A percentile compares a stretch with the other conserved stretches of the same genome.
Conservation (phyloP, 257 asterid species). For the Penstemon newberryi region DNA sequence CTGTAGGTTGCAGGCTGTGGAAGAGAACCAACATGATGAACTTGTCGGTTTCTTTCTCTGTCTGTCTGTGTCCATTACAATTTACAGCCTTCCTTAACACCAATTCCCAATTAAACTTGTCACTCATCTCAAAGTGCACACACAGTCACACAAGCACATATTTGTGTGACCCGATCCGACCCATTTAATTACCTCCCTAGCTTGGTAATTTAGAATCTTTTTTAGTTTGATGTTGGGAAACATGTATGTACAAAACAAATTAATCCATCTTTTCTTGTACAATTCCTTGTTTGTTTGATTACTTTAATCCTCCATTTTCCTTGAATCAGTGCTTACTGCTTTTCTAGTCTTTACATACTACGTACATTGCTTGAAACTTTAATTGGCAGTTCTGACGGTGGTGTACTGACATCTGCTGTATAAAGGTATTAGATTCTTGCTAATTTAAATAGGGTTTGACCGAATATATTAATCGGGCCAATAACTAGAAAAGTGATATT, state of each 20-base stretch:
- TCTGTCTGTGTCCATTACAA: constrained; percentile 11
- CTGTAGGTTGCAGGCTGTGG: constrained; percentile 38
- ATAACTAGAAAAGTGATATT: too few relatives aligned
- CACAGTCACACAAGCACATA: constrained; percentile 1
- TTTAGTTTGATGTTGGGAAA: constrained; percentile 47
- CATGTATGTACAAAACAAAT: constrained; percentile 9
- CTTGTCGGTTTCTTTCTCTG: constrained; percentile 64
- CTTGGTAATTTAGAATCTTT: constrained; percentile 1
- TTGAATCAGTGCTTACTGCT: constrained; percentile 21
- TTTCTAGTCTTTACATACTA: constrained; percentile 3
- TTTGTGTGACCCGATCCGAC: too few relatives aligned
- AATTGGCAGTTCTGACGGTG: constrained; percentile 38
- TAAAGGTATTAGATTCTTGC: background rate
- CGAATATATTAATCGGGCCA: too few relatives aligned
- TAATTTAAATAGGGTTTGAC: too few relatives aligned
- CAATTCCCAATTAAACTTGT: too few relatives aligned
- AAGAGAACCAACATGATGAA: constrained; percentile 51
- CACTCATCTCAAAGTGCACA: background rate
- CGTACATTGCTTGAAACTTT: constrained; percentile 14
- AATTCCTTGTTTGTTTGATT: background rate
- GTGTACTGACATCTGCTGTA: constrained; percentile 29
- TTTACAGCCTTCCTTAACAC: too few relatives aligned
- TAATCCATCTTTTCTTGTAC: constrained; percentile 13
- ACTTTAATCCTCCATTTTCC: constrained; percentile 27
- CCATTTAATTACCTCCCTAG: background rate